Conservation (phyloP, 257 asterid species). For the Nicotiana tomentosiformis region DNA sequence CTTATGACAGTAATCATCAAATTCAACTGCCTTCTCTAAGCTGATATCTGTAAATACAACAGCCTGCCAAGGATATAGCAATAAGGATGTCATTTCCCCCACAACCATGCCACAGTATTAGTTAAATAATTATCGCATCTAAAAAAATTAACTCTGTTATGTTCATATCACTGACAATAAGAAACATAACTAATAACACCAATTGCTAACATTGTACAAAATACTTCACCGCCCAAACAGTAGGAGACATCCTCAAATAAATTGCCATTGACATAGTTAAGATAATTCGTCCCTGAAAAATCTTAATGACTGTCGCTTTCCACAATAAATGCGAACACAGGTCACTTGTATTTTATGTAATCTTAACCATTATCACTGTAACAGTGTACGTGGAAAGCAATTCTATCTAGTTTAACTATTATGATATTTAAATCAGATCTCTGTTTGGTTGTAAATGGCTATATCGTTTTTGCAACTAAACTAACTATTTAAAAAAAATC, state of each 20-base stretch:
- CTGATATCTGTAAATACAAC: constrained; percentile 75
- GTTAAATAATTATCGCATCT: background rate
- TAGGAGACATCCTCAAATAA: background rate
- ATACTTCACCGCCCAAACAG: background rate
- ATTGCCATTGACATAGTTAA: background rate
- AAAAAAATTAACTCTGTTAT: background rate
- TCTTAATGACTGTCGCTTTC: background rate
- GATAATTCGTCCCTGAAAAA: background rate
- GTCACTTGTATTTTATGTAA: background rate
- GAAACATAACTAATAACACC: background rate
- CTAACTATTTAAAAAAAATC: background rate
- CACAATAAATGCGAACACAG: background rate
- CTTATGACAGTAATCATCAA: constrained; percentile 72
- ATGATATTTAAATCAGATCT: background rate
- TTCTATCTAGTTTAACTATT: background rate
- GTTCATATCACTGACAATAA: background rate
- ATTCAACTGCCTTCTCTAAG: constrained; percentile 57
- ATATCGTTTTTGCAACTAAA: background rate
- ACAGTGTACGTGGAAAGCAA: background rate
- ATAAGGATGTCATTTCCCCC: background rate
- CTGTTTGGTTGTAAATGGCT: background rate
- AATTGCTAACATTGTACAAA: background rate
- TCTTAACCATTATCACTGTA: background rate
- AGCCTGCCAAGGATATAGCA: constrained; percentile 46
- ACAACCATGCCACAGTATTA: background rate